These are phyloP conservation scores for Trichoderma reesei DNA, from an alignment of 495 filamentous ascomycete species.

Conservation along the genomic window DNA sequence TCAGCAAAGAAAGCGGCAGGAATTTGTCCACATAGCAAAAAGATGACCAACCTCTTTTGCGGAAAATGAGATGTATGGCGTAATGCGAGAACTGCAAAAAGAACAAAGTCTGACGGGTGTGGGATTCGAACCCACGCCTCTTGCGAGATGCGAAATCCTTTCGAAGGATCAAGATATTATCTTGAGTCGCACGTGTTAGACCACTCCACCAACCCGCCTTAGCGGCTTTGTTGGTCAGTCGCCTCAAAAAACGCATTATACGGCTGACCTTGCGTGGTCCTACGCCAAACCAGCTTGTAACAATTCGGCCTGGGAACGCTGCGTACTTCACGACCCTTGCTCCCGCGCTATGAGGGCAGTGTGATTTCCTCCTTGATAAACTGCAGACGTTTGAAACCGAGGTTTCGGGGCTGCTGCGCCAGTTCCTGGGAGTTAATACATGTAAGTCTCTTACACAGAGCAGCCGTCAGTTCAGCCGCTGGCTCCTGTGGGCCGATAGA, in stretches of 20 bases:
- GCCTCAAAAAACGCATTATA: background rate
- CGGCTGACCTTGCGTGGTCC: background rate
- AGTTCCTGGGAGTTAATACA: background rate
- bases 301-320: no score
- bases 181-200: conserved; percentile 9
- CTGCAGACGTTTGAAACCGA: background rate
- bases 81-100: background rate
- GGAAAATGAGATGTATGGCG: background rate
- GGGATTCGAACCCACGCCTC: conserved; percentile 12
- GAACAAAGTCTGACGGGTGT: conserved; percentile 7
- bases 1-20: no score
- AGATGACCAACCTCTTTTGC: no score
- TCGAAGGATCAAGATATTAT: conserved; percentile 8
- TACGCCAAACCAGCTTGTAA: no score
- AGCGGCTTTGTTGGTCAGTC: background rate
- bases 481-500: background rate
- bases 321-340: no score
- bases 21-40: no score
- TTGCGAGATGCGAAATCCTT: conserved; percentile 9
- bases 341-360: no score
- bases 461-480: background rate
- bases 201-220: conserved; percentile 8
- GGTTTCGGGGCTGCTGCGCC: background rate
- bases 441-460: background rate
- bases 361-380: background rate